Base-by-base conservation (phyloP, 257 asterid genomes). In the Avicennia marina region DNA sequence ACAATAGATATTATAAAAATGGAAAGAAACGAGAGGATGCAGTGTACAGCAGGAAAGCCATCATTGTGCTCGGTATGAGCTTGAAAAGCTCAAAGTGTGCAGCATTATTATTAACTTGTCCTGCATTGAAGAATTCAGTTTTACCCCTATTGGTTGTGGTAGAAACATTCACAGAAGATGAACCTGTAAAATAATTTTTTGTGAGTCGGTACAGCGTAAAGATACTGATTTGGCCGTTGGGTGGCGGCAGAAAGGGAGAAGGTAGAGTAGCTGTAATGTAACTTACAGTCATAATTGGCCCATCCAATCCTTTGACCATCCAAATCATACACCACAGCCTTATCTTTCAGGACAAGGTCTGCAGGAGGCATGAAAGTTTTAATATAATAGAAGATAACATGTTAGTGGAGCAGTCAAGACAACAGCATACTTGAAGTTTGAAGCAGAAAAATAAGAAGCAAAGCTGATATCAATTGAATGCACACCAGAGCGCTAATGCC, bases 311-410 rank as follows among this genome's bases (percentile, higher is more conserved):
- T 78, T 48, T 88, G 95, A 11, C 72, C 79, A 54, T 77, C 93
- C 73, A 91, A 67, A 78, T 91, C 98, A 66, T 87, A 91, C 31
- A 91, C 95, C 39, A 91, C 82, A 16, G 85, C 78, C 83, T 91
- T 91, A 71, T 91, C 95, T 75, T 91, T 83, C 63, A 85, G 76
- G 42, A 91, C 94, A 48, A 87, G 88, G 71, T 91, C 98, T 88
- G 85, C 68, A 70, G 11, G 22, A 6, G 62, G 0, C 7, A 21
- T 1, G 22, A 8, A 45, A 16, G 17, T 18, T 2, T 15, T 20
- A 20, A 48, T n/a, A 22, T 6, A 61, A 13, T 38, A 22, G 6
- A 21, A 32, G 40, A 51, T 25, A 22, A 11, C 7, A 4, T 8
- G 9, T 11, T 4, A 36, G 34, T 36, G 41, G 3, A 36, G 50